Percentiles rank a stretch among this genome's conserved stretches.
phyloP scores from a whole-genome alignment of 2,329 filamentous ascomycete genomes.

The Alternaria incomplexa region DNA sequence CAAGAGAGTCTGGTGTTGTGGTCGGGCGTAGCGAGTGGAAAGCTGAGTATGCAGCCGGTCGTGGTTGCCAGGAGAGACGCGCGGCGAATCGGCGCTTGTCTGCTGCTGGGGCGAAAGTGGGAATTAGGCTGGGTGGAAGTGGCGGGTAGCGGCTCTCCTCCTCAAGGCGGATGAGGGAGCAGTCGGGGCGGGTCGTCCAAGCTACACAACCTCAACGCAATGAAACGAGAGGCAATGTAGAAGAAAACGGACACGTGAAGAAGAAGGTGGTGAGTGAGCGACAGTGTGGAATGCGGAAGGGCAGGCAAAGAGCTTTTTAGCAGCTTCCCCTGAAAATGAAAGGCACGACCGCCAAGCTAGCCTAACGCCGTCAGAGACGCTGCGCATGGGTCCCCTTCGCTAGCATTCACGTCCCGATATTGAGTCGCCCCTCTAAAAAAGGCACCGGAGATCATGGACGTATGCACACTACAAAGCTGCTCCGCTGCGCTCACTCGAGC shows the following conservation, averaged over 20 bases:
- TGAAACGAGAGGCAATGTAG: constrained; percentile 41
- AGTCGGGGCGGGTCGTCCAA: constrained; percentile 7
- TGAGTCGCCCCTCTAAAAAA: constrained; percentile 29
- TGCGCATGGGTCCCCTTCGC: constrained; percentile 33
- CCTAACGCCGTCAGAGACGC: constrained; percentile 30
- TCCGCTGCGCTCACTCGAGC: background rate
- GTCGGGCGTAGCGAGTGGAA: constrained; percentile 36
- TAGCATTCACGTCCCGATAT: constrained; percentile 26
- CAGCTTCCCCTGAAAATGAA: constrained; percentile 40
- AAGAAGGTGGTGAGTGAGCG: constrained; percentile 33
- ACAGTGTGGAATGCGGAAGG: constrained; percentile 38
- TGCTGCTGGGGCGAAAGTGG: constrained; percentile 11
- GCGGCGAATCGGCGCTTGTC: constrained; percentile 40
- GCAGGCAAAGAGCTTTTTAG: constrained; percentile 40
- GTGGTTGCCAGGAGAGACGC: constrained; percentile 43
- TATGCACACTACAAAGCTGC: constrained; percentile 5
- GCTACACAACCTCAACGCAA: constrained; percentile 25
- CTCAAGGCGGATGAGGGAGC: constrained; percentile 24
- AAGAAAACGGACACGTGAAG: constrained; percentile 26
- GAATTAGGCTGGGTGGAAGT: constrained; percentile 3
- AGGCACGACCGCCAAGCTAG: constrained; percentile 32
- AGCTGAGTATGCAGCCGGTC: constrained; percentile 31
- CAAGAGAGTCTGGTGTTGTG: constrained; percentile 18
- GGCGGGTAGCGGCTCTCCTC: constrained; percentile 27
- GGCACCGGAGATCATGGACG: constrained; percentile 4